Conservation (phyloP, 2,329 filamentous ascomycete genomes). For the Thielaviopsis punctulata region DNA sequence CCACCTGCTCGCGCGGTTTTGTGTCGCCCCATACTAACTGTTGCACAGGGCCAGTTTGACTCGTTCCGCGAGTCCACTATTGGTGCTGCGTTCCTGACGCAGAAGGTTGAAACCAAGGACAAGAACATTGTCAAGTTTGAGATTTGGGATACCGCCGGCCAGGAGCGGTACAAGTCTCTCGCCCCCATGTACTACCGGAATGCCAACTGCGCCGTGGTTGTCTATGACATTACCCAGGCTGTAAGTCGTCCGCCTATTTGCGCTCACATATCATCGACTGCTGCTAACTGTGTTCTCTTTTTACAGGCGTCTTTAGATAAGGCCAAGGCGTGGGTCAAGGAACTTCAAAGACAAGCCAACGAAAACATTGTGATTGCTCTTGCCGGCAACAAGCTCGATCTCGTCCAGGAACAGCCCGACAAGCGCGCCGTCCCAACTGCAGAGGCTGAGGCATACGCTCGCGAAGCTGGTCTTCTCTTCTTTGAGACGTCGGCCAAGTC, state of each 20-base stretch:
- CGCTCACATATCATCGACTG: neutral
- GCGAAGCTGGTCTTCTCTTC: constrained; percentile 84
- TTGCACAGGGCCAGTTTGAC: constrained; percentile 85
- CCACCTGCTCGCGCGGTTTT: neutral
- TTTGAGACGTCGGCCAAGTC: constrained; percentile 99
- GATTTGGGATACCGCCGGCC: constrained; percentile 97
- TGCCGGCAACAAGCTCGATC: constrained; percentile 92
- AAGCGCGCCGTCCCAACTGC: constrained; percentile 81
- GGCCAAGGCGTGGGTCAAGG: constrained; percentile 98
- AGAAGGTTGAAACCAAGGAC: constrained; percentile 96
- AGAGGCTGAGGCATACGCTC: constrained; percentile 89
- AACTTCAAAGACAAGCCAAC: constrained; percentile 95
- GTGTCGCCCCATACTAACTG: constrained; percentile 1
- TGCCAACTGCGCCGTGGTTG: constrained; percentile 96
- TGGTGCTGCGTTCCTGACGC: constrained; percentile 94
- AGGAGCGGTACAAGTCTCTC: constrained; percentile 97
- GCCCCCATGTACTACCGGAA: constrained; percentile 99
- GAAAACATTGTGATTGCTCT: constrained; percentile 99
- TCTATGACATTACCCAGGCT: constrained; percentile 98
- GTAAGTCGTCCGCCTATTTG: constrained; percentile 36
- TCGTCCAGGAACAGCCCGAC: constrained; percentile 85
- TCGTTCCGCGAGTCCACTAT: constrained; percentile 93
- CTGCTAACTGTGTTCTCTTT: constrained; percentile 11
- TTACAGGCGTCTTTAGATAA: constrained; percentile 84
- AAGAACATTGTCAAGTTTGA: constrained; percentile 99